A percentile compares a stretch with the other conserved stretches of the same genome.
phyloP scores from a whole-genome alignment of 2,329 filamentous ascomycete species.

The Aspergillus uvarum region DNA sequence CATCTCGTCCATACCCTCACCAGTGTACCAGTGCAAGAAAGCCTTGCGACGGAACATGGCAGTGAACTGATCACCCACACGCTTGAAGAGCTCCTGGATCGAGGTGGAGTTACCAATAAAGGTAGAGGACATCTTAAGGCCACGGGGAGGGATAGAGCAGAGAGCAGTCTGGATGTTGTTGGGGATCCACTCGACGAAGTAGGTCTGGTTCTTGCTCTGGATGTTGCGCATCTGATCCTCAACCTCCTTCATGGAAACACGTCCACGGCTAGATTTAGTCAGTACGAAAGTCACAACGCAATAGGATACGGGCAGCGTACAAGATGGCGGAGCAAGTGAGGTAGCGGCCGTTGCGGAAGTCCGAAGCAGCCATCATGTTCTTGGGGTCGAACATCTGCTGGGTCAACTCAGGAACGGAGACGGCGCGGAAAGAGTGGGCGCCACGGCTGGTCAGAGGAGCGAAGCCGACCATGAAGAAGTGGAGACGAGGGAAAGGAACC shows the following conservation, averaged over 20 bases:
- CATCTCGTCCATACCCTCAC: slow-evolving; percentile 99
- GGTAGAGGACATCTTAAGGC: slow-evolving; percentile 98
- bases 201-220: slow-evolving; percentile 99
- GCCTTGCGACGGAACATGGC: slow-evolving; percentile 99
- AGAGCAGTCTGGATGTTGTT: slow-evolving; percentile 99
- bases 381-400: slow-evolving; percentile 99
- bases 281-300: neutral
- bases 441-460: slow-evolving; percentile 93
- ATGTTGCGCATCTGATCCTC: slow-evolving; percentile 99
- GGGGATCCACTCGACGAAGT: slow-evolving; percentile 99
- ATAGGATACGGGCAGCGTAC: slow-evolving; percentile 44
- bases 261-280: slow-evolving; percentile 70
- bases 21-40: slow-evolving; percentile 99
- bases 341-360: slow-evolving; percentile 99
- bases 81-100: slow-evolving; percentile 99
- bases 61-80: slow-evolving; percentile 98
- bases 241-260: slow-evolving; percentile 99
- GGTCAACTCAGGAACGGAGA: slow-evolving; percentile 96
- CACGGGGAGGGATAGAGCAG: slow-evolving; percentile 96
- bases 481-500: slow-evolving; percentile 99
- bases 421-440: slow-evolving; percentile 92
- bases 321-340: slow-evolving; percentile 99
- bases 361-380: slow-evolving; percentile 99
- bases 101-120: slow-evolving; percentile 99
- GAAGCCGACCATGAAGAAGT: slow-evolving; percentile 99